Evolutionary conservation across 192 early-diverging fungal species (phyloP).

Genomic region (Phycomyces blakesleeanus): DNA sequence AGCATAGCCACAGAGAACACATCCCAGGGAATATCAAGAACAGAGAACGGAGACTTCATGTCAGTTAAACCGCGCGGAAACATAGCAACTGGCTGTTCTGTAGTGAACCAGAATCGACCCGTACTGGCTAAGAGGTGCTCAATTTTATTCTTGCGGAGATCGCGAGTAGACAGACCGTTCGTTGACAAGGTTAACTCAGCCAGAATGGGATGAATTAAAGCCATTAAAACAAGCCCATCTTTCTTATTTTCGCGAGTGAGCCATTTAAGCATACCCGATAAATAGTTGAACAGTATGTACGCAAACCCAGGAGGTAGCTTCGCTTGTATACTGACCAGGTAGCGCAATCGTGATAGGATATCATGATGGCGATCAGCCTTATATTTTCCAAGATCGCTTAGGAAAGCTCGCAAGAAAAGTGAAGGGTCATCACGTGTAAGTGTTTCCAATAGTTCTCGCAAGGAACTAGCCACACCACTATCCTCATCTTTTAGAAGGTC

Average conservation of each 20-base stretch:
- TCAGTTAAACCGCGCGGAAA: constrained; percentile 40
- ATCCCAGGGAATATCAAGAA: constrained; percentile 39
- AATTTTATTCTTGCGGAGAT: constrained; percentile 57
- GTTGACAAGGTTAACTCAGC: constrained; percentile 48
- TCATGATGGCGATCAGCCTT: constrained; percentile 33
- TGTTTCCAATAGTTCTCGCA: constrained; percentile 41
- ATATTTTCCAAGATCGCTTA: constrained; percentile 47
- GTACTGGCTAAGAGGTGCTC: constrained; percentile 46
- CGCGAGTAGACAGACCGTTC: constrained; percentile 47
- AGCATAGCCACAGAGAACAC: constrained; percentile 45
- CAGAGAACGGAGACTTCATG: constrained; percentile 24
- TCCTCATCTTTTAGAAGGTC: constrained; percentile 49
- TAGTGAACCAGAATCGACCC: constrained; percentile 53
- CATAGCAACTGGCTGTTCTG: constrained; percentile 43
- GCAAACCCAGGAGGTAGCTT: constrained; percentile 51
- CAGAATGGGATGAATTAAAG: constrained; percentile 41
- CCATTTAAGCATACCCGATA: constrained; percentile 57
- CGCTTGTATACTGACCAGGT: constrained; percentile 43
- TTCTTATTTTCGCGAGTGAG: constrained; percentile 42
- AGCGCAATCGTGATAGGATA: constrained; percentile 39
- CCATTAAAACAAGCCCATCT: constrained; percentile 37
- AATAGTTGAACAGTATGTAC: constrained; percentile 49
- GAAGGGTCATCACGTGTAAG: constrained; percentile 54
- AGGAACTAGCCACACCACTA: constrained; percentile 41
- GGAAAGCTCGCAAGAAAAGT: constrained; percentile 47